phyloP scores from a whole-genome alignment of 2,329 filamentous ascomycete species.

The Onygenales sp. region DNA sequence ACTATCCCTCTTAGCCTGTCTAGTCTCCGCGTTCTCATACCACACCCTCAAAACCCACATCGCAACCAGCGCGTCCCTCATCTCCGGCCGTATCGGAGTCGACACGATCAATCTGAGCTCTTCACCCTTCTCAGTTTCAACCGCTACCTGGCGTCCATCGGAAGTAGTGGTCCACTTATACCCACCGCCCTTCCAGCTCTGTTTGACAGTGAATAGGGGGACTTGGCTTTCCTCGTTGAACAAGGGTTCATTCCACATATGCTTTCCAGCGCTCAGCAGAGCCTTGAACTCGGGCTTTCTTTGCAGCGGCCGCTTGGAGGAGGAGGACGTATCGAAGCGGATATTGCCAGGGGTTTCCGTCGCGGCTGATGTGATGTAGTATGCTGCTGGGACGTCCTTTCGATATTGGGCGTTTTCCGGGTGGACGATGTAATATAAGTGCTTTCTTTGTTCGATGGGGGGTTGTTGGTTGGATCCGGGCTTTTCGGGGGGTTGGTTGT shows the following conservation, averaged over 20 bases:
- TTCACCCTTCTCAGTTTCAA: constrained; percentile 1
- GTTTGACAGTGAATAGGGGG: neutral
- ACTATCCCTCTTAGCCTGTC: constrained; percentile 11
- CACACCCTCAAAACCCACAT: constrained; percentile 13
- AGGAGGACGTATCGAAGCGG: constrained; percentile 3
- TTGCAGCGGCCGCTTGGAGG: constrained; percentile 1
- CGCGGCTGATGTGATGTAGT: constrained; percentile 9
- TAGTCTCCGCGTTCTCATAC: constrained; percentile 12
- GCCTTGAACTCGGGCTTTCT: neutral
- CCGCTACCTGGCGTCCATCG: neutral
- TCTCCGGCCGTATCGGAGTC: constrained; percentile 1
- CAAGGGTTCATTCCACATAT: neutral
- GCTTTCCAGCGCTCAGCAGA: neutral
- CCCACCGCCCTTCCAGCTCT: neutral
- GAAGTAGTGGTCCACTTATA: neutral
- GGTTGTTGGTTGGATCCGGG: too few species aligned
- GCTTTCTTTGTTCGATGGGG: too few species aligned
- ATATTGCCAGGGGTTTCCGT: constrained; percentile 10
- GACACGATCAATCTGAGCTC: constrained; percentile 4
- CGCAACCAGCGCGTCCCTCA: constrained; percentile 12
- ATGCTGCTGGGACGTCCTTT: constrained; percentile 9
- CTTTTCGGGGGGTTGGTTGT: too few species aligned
- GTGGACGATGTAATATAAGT: constrained; percentile 8
- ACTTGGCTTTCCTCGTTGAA: neutral
- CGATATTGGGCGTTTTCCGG: constrained; percentile 12